Evolutionary conservation across 2,329 filamentous ascomycete genomes (phyloP), one percentile per base, ranked within the genome.

Genomic region (Calonectria leucothoes): DNA sequence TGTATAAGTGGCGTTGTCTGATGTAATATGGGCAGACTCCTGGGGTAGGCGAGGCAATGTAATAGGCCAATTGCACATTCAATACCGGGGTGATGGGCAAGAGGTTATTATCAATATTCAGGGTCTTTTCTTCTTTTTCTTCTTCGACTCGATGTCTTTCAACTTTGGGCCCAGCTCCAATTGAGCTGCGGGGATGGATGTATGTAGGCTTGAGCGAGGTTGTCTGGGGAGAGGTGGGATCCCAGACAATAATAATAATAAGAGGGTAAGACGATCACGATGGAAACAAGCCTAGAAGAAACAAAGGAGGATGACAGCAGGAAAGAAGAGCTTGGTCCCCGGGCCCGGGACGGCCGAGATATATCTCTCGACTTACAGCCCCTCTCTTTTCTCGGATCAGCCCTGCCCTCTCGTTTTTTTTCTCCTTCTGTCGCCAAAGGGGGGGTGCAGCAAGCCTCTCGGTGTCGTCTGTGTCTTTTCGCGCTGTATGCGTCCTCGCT

Each of bases 271-370:
- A 55, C 35, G 65, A 45, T 71, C 39, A 69, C 69, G 55, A 66
- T 65, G n/a, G 42, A 63, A 67, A 66, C 48, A 69, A 64, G 37
- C 63, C 33, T 49, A 72, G 45, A 48, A 69, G 65, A 69, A 71
- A 72, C 64, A 76, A 70, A 66, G 67, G 71, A 72, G 63, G 52
- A 74, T 66, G 55, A 72, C 69, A 68, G 68, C 57, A 65, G 51
- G 37, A 68, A 55, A 65, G 71, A 55, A 67, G 64, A 49, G 69
- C 64, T 37, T 49, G 75, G 73, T 65, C 66, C 65, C 73, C 63
- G 76, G 77, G 66, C 70, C 69, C 68, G 75, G 76, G 61, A 64
- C 49, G 67, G 71, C 39, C 69, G 77, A 80, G 79, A 81, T 81
- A 81, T 81, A 81, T 81, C 79, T 73, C 70, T 76, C 71, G 69